These are phyloP conservation scores for Posidonia australis DNA, from an alignment of 106 monocot species.

Conservation along the genomic window DNA sequence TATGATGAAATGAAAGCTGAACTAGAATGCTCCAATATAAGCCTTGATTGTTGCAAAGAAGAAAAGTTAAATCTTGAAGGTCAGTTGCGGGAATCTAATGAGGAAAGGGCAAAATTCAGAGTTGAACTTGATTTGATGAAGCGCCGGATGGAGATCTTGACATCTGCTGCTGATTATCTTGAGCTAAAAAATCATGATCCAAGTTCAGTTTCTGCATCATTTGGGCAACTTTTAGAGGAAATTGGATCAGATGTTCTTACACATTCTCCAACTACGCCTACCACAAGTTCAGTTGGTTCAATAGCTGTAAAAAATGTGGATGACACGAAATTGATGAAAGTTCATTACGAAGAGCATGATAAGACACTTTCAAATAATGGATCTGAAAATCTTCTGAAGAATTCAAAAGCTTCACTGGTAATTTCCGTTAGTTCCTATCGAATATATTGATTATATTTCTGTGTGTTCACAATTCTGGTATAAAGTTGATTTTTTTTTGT, in stretches of 20 bases:
- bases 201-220: slow-evolving; percentile 26
- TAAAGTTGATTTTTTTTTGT: neutral
- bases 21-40: slow-evolving; percentile 67
- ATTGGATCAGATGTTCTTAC: slow-evolving; percentile 11
- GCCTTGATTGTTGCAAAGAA: slow-evolving; percentile 84
- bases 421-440: neutral
- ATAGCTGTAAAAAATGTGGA: slow-evolving; percentile 6
- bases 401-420: slow-evolving; percentile 7
- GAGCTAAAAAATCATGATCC: slow-evolving; percentile 15
- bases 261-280: slow-evolving; percentile 8
- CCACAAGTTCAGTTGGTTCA: neutral
- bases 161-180: slow-evolving; percentile 24
- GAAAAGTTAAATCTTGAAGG: slow-evolving; percentile 73
- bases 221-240: slow-evolving; percentile 50
- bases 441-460: neutral
- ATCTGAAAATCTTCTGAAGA: neutral
- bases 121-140: slow-evolving; percentile 91
- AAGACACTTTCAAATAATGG: neutral
- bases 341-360: neutral
- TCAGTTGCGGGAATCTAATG: slow-evolving; percentile 66
- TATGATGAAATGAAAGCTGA: slow-evolving; percentile 80
- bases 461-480: neutral
- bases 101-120: slow-evolving; percentile 53
- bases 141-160: slow-evolving; percentile 65
- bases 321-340: neutral